Conservation (phyloP, 257 asterid species). For the Solanum corneliomulleri region DNA sequence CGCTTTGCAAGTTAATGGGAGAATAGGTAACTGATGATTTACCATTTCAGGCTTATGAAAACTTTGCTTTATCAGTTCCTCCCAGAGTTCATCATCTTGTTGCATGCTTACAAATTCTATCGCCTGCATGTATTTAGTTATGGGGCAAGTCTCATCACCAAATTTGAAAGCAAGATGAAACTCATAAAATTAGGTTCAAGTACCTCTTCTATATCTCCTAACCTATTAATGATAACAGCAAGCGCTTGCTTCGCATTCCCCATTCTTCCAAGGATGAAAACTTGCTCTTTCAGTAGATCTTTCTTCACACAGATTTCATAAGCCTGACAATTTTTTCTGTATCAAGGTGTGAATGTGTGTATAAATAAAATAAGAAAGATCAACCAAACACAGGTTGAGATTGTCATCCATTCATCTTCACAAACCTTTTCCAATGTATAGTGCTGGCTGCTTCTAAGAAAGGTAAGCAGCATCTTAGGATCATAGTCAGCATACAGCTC, state of each 20-base stretch:
- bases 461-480: constrained; percentile 82
- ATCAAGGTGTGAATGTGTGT: neutral
- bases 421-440: constrained; percentile 89
- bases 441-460: constrained; percentile 97
- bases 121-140: constrained; percentile 50
- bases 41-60: constrained; percentile 98
- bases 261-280: constrained; percentile 97
- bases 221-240: constrained; percentile 72
- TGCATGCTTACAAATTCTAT: constrained; percentile 91
- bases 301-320: constrained; percentile 73
- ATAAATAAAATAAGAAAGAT: neutral
- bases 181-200: neutral
- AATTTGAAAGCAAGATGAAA: constrained; percentile 5
- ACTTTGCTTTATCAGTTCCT: constrained; percentile 84
- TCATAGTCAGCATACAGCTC: constrained; percentile 94
- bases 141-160: constrained; percentile 4
- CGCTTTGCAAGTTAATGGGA: neutral
- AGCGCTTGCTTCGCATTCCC: constrained; percentile 89
- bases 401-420: neutral
- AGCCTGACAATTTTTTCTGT: constrained; percentile 43
- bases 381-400: neutral
- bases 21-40: neutral
- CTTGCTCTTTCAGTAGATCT: constrained; percentile 78
- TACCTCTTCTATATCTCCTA: constrained; percentile 95
- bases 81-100: constrained; percentile 99